Percentiles rank a stretch among this genome's conserved stretches.
These are phyloP conservation scores for Daphne laureola DNA, from an alignment of 441 rosid genomes.

Conservation along the genomic window DNA sequence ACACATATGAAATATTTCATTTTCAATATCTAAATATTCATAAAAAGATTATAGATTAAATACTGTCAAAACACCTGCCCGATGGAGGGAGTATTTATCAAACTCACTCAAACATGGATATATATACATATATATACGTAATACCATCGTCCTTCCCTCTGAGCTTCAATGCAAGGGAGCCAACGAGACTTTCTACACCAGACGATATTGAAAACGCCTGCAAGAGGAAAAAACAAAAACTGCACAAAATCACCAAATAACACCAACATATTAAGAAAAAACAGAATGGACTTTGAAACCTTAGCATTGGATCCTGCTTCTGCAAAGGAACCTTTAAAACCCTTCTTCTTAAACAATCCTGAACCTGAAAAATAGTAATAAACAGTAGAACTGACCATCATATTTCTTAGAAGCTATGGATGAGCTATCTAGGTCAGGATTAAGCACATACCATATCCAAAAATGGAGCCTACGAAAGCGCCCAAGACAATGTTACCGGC, in stretches of 20 bases:
- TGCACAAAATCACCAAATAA: slow-evolving; percentile 2
- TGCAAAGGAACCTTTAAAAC: slow-evolving; percentile 66
- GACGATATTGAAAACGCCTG: slow-evolving; percentile 79
- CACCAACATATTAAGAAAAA: not conserved
- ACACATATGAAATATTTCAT: no score
- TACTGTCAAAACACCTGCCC: no score
- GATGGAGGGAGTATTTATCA: slow-evolving; percentile 12
- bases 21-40: no score
- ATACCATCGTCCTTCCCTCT: slow-evolving; percentile 94
- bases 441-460: slow-evolving; percentile 82
- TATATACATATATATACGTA: no score
- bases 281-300: slow-evolving; percentile 23
- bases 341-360: slow-evolving; percentile 50
- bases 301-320: slow-evolving; percentile 88
- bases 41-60: no score
- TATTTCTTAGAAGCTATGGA: no score
- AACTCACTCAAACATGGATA: no score
- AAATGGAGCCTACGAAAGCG: slow-evolving; percentile 72
- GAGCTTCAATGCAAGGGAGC: slow-evolving; percentile 72
- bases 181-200: slow-evolving; percentile 87
- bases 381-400: no score
- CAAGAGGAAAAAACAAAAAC: not conserved
- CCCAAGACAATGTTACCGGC: slow-evolving; percentile 69
- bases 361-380: no score
- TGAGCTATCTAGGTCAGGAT: no score